A percentile compares a stretch with the other conserved stretches of the same genome.
Evolutionary conservation across 163 green algal species (phyloP).

Genomic region (Scenedesmus sp.): DNA sequence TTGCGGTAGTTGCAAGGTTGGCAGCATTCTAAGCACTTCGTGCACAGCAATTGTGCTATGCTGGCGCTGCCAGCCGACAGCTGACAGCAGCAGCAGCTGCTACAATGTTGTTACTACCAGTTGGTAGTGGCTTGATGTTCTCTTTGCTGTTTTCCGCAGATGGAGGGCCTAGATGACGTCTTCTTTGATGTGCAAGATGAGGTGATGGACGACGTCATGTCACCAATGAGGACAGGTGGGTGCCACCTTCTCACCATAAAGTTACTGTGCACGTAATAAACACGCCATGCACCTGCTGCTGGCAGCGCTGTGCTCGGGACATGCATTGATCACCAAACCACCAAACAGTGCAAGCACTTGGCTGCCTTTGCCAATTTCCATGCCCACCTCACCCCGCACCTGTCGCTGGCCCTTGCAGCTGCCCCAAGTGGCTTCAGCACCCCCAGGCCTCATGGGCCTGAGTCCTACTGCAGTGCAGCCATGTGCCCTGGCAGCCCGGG

Average conservation of each 20-base stretch:
- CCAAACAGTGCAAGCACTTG: too few relatives aligned
- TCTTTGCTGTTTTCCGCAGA: not conserved
- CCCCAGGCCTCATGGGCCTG: not conserved
- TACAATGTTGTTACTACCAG: not conserved
- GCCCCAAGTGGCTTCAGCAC: constrained; percentile 32
- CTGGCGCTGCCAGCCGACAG: too few relatives aligned
- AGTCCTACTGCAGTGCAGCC: not conserved
- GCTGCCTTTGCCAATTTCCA: not conserved
- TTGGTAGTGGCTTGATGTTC: not conserved
- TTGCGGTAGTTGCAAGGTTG: not conserved
- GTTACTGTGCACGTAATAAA: not conserved
- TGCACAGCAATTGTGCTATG: too few relatives aligned
- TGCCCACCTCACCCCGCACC: not conserved
- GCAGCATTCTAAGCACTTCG: too few relatives aligned
- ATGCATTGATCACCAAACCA: too few relatives aligned
- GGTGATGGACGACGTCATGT: constrained; percentile 39
- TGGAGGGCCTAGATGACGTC: constrained; percentile 26
- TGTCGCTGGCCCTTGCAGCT: not conserved
- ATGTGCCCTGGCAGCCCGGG: constrained; percentile 10
- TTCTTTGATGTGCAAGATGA: constrained; percentile 42
- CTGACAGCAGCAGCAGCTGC: not conserved
- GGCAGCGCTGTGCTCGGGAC: not conserved
- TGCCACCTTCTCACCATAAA: not conserved
- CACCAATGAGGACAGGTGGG: not conserved
- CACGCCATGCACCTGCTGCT: not conserved